phyloP scores from a whole-genome alignment of 257 asterid species.

The Solanum appendiculatum region DNA sequence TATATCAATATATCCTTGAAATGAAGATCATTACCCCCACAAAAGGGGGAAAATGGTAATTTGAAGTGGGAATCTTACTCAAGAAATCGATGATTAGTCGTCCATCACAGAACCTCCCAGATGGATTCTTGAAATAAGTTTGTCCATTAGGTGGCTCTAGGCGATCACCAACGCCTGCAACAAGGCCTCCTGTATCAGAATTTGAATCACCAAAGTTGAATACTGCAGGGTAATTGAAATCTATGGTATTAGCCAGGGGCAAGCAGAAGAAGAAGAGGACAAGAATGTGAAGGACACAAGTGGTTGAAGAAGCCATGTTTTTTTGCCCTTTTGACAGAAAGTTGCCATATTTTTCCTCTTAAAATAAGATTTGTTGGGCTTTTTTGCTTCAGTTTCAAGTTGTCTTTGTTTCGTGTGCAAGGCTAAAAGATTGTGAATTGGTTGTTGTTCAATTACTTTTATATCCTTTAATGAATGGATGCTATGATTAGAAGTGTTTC shows the following conservation, averaged over 20 bases:
- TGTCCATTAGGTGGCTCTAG: slow-evolving; percentile 86
- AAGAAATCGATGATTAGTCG: slow-evolving; percentile 69
- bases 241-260: slow-evolving; percentile 33
- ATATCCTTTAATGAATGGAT: neutral
- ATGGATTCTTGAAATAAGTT: slow-evolving; percentile 67
- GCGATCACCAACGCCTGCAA: slow-evolving; percentile 50
- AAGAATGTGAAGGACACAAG: slow-evolving; percentile 13
- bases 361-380: slow-evolving; percentile 8
- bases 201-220: slow-evolving; percentile 99
- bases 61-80: slow-evolving; percentile 22
- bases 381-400: slow-evolving; percentile 41
- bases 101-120: slow-evolving; percentile 92
- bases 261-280: slow-evolving; percentile 14
- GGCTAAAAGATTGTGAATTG: neutral
- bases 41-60: neutral
- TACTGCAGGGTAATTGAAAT: slow-evolving; percentile 80
- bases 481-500: neutral
- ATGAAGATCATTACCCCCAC: too few relatives aligned
- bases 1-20: neutral
- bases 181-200: slow-evolving; percentile 81
- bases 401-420: slow-evolving; percentile 14
- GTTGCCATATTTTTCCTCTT: neutral
- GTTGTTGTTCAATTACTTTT: neutral
- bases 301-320: slow-evolving; percentile 32
- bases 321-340: neutral